phyloP scores from a whole-genome alignment of 148 eudicot species.

The Pharnaceum exiguum region DNA sequence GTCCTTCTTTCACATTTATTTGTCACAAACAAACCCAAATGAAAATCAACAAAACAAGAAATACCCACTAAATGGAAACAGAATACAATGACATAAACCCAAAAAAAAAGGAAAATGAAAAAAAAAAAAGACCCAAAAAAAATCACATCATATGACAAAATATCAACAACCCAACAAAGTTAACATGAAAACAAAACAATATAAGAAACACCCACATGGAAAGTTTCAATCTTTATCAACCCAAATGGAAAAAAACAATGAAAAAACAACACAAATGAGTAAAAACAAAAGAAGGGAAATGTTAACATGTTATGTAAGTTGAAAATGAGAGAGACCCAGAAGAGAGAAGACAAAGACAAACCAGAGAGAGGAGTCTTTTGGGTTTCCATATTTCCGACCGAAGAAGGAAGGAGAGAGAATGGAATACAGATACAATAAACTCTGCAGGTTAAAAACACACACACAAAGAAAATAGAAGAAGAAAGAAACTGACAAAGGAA shows the following conservation, averaged over 20 bases:
- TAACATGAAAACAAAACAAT: too few species aligned
- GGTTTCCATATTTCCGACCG: constrained; percentile 32
- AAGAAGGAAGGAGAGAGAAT: background rate
- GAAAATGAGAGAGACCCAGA: background rate
- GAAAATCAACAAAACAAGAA: background rate
- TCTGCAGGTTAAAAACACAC: background rate
- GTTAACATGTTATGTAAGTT: background rate
- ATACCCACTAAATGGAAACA: background rate
- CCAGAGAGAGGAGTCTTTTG: constrained; percentile 29
- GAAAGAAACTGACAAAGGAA: background rate
- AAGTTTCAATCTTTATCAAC: too few species aligned
- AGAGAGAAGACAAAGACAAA: too few species aligned
- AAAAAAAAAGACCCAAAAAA: background rate
- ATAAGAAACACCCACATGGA: too few species aligned
- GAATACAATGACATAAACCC: background rate
- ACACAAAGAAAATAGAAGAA: background rate
- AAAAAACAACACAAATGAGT: background rate
- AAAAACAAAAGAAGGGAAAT: background rate
- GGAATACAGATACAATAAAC: background rate
- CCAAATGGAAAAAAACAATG: too few species aligned
- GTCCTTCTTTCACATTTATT: too few species aligned
- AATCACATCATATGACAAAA: too few species aligned
- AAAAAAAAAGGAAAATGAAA: background rate
- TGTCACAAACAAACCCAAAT: background rate
- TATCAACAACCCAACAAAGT: too few species aligned